Base-by-base conservation (phyloP, 768 basidiomycete genomes). In the Panaeolus papilionaceus region DNA sequence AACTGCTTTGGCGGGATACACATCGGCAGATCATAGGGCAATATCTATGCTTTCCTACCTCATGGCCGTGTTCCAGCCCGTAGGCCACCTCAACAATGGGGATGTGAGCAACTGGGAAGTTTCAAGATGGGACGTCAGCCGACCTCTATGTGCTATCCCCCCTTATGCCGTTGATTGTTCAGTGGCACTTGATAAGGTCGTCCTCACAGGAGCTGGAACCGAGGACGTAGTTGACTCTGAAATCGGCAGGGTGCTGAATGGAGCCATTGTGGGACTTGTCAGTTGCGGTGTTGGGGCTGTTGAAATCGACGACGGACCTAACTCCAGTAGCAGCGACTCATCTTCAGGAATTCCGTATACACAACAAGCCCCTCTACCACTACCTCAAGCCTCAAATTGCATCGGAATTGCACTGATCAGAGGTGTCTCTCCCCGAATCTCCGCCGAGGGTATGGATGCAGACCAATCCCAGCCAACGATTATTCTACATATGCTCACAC, bases 191-290 rank as follows among this genome's bases (percentile, higher is more conserved):
- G 88, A 92, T 64, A 80, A 80, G 20, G 80, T 98, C 47, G 77
- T 92, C 51, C 79, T 98, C 44, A 81, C 84, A 0, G 95, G 95
- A 4, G 81, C 91, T 8, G 94, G 92, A 4, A 81, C 83, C 10
- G 95, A 97, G 71, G 94, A 95, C 67, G 89, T 98, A 38, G 83
- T 91, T 0, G 81, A 83, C 5, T 81, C 85, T 1, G 95, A 98
- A 73, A 75, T 97, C 2, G 78, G 75, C 2, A 80, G 87, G 4
- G 94, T 93, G 0, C 80, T 98, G 39, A 95, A 94, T 67, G 92
- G 92, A 0, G 88, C 90, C 0, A 71, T 98, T 39, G 92, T 98
- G 3, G 95, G 86, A 0, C 84, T 98, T 11, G 84, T 96, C 8
- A 80, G 79, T 8, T 86, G 79, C 66, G 84, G 86, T 9, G 78